Evolutionary conservation across 352 stramenopile genomes (phyloP).

Genomic region (Labyrinthula sp.): DNA sequence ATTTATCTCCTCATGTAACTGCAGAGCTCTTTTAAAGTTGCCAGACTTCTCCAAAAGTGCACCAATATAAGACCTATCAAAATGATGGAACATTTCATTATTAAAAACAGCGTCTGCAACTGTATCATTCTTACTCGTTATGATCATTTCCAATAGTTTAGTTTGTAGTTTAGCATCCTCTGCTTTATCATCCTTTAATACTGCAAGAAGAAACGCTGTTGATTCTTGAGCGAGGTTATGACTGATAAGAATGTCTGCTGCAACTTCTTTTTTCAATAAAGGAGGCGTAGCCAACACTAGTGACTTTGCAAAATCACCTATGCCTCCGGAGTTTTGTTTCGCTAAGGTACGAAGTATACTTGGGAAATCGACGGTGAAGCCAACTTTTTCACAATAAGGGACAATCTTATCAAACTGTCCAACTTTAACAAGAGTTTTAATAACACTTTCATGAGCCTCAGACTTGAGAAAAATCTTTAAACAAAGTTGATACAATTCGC

Average conservation of each 20-base stretch:
- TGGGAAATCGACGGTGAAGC: conserved; percentile 95
- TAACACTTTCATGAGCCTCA: conserved; percentile 93
- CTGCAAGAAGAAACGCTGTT: conserved; percentile 95
- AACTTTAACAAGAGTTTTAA: conserved; percentile 95
- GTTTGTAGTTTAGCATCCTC: conserved; percentile 98
- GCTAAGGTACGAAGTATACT: conserved; percentile 97
- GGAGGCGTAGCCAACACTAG: conserved; percentile 72
- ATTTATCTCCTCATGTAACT: conserved; percentile 94
- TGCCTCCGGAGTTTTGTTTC: conserved; percentile 84
- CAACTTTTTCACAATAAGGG: conserved; percentile 69
- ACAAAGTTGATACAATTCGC: too few relatives aligned
- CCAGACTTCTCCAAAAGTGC: conserved; percentile 91
- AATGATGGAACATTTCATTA: conserved; percentile 98
- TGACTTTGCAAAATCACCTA: conserved; percentile 91
- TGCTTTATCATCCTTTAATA: conserved; percentile 90
- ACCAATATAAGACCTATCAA: conserved; percentile 86
- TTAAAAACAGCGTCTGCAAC: conserved; percentile 95
- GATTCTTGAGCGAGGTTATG: conserved; percentile 95
- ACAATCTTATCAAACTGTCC: conserved; percentile 99
- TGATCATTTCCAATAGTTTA: conserved; percentile 97
- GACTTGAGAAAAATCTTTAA: conserved; percentile 88
- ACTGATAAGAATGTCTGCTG: conserved; percentile 97
- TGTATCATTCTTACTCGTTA: conserved; percentile 90
- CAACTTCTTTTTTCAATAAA: conserved; percentile 88
- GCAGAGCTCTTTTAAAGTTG: conserved; percentile 90